These are phyloP conservation scores for Cajanus cajan DNA, from an alignment of 306 rosid genomes.

Conservation along the genomic window DNA sequence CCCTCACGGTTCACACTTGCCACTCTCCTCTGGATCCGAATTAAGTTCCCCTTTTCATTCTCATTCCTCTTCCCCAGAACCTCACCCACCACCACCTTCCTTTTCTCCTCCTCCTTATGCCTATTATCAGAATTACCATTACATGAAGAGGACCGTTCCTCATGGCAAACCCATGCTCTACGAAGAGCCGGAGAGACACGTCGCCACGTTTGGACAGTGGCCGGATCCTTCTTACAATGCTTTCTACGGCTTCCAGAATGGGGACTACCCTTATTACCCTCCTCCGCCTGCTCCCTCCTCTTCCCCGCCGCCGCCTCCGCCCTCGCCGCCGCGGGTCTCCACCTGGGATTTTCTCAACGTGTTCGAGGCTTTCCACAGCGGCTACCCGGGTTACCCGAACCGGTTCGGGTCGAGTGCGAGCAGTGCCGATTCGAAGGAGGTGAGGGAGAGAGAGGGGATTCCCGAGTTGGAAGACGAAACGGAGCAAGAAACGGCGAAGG, in stretches of 20 bases:
- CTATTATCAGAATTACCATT: slow-evolving; percentile 30
- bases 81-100: background rate
- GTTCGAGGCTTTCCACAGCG: slow-evolving; percentile 59
- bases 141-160: slow-evolving; percentile 66
- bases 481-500: slow-evolving; percentile 60
- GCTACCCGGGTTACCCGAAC: slow-evolving; percentile 46
- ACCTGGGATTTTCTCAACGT: slow-evolving; percentile 85
- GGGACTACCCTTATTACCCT: slow-evolving; percentile 30
- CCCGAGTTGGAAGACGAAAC: slow-evolving; percentile 97
- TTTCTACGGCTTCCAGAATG: slow-evolving; percentile 53
- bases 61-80: slow-evolving; percentile 30
- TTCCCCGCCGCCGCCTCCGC: slow-evolving; percentile 70
- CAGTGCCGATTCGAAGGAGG: slow-evolving; percentile 91
- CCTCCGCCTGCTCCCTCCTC: slow-evolving; percentile 34
- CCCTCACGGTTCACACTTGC: slow-evolving; percentile 56
- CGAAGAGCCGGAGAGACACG: slow-evolving; percentile 50
- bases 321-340: slow-evolving; percentile 79
- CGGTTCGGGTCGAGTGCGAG: slow-evolving; percentile 64
- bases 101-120: slow-evolving; percentile 1
- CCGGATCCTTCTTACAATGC: slow-evolving; percentile 48
- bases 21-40: slow-evolving; percentile 67
- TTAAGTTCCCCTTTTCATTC: slow-evolving; percentile 31
- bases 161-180: slow-evolving; percentile 51
- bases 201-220: slow-evolving; percentile 47
- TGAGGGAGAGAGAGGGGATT: slow-evolving; percentile 95